Evolutionary conservation across 768 basidiomycete species (phyloP).

Genomic region (Lentinus tigrinus): DNA sequence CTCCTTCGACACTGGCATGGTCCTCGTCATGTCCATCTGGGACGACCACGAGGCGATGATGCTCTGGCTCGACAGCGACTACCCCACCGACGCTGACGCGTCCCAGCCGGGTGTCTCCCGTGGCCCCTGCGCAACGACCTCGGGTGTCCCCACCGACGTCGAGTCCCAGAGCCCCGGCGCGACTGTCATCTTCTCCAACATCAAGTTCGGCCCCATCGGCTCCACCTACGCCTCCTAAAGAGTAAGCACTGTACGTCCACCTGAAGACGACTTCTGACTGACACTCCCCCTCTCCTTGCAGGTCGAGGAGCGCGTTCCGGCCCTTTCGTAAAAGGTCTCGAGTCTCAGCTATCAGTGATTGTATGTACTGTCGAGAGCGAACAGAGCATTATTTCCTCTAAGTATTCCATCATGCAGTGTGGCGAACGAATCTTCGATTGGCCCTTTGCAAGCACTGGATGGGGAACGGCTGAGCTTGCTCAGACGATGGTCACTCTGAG

Average conservation of each 20-base stretch:
- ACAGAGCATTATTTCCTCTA: too few species aligned
- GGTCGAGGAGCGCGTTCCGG: too few species aligned
- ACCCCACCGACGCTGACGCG: slow-evolving; percentile 24
- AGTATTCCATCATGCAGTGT: too few species aligned
- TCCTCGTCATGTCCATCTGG: slow-evolving; percentile 50
- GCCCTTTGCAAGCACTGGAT: too few species aligned
- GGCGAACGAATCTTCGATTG: too few species aligned
- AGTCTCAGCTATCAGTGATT: too few species aligned
- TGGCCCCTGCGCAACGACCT: slow-evolving; percentile 48
- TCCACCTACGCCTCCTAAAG: slow-evolving; percentile 35
- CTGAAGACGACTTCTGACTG: not conserved
- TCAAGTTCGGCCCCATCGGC: slow-evolving; percentile 50
- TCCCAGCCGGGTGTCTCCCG: slow-evolving; percentile 45
- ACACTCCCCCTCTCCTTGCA: too few species aligned
- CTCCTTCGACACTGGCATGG: slow-evolving; percentile 42
- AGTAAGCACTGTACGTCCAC: too few species aligned
- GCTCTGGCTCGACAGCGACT: slow-evolving; percentile 29
- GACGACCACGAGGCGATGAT: slow-evolving; percentile 48
- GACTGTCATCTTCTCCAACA: slow-evolving; percentile 53
- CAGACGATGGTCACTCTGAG: too few species aligned
- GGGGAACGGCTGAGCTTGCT: too few species aligned
- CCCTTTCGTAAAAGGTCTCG: too few species aligned
- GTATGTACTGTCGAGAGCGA: too few species aligned
- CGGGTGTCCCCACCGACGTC: slow-evolving; percentile 45
- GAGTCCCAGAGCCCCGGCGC: slow-evolving; percentile 39